Conservation (phyloP, 352 stramenopile genomes). For the Globisporangium camurandrum region DNA sequence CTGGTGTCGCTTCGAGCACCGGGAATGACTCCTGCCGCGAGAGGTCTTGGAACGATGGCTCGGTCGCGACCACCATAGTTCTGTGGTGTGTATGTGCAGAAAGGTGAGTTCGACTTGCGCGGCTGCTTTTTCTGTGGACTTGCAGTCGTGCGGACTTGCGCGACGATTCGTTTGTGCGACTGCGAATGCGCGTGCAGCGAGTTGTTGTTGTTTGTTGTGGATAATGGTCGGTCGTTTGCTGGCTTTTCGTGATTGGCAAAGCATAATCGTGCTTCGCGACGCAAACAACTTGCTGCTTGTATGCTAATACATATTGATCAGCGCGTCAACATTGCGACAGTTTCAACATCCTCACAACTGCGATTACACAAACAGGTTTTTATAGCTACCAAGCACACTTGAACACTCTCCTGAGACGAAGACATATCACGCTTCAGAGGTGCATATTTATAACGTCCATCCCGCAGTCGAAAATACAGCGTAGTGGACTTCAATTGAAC, state of each 20-base stretch:
- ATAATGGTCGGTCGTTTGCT: no score
- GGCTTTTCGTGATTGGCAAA: no score
- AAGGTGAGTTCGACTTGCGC: not conserved
- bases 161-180: slow-evolving; percentile 1
- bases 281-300: not conserved
- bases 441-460: no score
- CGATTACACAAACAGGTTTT: not conserved
- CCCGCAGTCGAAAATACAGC: no score
- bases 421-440: no score
- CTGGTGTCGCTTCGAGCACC: slow-evolving; percentile 7
- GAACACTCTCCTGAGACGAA: no score
- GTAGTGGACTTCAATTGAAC: no score
- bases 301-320: not conserved
- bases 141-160: not conserved
- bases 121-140: not conserved
- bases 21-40: not conserved
- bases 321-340: not conserved
- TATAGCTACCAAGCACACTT: no score
- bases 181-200: not conserved
- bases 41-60: slow-evolving; percentile 1
- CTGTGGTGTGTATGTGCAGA: not conserved
- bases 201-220: not conserved
- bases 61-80: slow-evolving; percentile 1
- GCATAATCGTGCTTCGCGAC: no score
- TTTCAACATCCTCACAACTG: not conserved